Evolutionary conservation across 495 filamentous ascomycete species (phyloP).

Genomic region (Cercophora sp.): DNA sequence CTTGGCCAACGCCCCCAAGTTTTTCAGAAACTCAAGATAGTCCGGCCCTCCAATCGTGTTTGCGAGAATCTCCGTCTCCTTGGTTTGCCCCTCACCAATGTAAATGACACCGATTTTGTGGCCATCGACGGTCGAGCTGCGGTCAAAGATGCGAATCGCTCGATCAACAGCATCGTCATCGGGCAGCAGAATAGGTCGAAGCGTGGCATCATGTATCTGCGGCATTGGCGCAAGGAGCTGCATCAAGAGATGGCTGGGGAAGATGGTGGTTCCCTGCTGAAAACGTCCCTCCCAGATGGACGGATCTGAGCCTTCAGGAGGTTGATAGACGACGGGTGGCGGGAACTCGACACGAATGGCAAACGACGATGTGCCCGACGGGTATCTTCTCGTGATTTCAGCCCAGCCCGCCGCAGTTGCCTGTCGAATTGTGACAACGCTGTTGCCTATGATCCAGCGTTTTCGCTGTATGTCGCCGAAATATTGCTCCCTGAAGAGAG

Average conservation of each 20-base stretch:
- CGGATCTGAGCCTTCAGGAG: conserved; percentile 41
- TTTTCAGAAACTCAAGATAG: conserved; percentile 77
- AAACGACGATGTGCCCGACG: conserved; percentile 77
- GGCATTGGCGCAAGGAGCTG: conserved; percentile 73
- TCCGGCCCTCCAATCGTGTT: conserved; percentile 80
- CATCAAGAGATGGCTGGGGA: conserved; percentile 82
- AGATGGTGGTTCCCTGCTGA: conserved; percentile 46
- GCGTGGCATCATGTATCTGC: conserved; percentile 49
- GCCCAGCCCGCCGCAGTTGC: conserved; percentile 68
- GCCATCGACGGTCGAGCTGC: conserved; percentile 84
- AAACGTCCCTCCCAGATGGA: conserved; percentile 37
- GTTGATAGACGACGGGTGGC: conserved; percentile 62
- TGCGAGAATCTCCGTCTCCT: conserved; percentile 76
- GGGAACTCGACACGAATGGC: conserved; percentile 69
- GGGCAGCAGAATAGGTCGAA: conserved; percentile 73
- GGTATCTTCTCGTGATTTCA: conserved; percentile 77
- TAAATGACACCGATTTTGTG: conserved; percentile 96
- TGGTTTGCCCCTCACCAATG: conserved; percentile 74
- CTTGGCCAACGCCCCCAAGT: conserved; percentile 73
- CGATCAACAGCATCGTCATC: conserved; percentile 76
- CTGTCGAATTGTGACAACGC: conserved; percentile 81
- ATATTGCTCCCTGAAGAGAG: conserved; percentile 54
- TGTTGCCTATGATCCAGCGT: conserved; percentile 84
- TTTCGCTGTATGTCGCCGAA: conserved; percentile 68
- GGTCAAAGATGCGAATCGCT: conserved; percentile 76